These are phyloP conservation scores for Quercus ilex DNA, from an alignment of 306 rosid genomes.

Conservation along the genomic window DNA sequence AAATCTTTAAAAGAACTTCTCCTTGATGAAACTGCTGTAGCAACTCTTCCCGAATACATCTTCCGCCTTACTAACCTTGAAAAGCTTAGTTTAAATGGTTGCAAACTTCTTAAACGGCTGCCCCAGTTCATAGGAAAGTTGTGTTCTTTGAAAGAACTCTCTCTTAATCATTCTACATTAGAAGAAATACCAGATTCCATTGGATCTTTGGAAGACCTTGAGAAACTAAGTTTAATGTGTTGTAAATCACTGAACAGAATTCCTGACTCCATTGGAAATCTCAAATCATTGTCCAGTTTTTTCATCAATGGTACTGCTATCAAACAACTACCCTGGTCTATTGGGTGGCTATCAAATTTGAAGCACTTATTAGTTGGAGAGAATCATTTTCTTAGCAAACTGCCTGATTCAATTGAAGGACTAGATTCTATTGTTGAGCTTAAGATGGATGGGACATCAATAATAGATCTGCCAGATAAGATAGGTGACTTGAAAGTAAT, in stretches of 20 bases:
- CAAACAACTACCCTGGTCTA: constrained; percentile 43
- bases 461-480: constrained; percentile 45
- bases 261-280: constrained; percentile 46
- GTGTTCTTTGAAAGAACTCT: constrained; percentile 41
- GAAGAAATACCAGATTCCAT: constrained; percentile 47
- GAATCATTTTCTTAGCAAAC: constrained; percentile 15
- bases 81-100: constrained; percentile 31
- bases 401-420: constrained; percentile 41
- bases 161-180: constrained; percentile 33
- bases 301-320: constrained; percentile 17
- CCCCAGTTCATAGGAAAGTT: constrained; percentile 45
- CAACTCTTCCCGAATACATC: constrained; percentile 43
- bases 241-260: constrained; percentile 44
- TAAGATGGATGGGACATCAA: constrained; percentile 41
- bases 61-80: constrained; percentile 43
- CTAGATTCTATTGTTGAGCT: constrained; percentile 43
- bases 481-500: constrained; percentile 49
- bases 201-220: constrained; percentile 48
- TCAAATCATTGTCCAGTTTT: constrained; percentile 30
- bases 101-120: constrained; percentile 31
- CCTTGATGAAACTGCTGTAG: constrained; percentile 34
- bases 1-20: constrained; percentile 39
- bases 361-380: constrained; percentile 30
- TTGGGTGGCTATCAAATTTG: constrained; percentile 44
- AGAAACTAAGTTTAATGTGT: constrained; percentile 38